Evolutionary conservation across 306 rosid species (phyloP).

Genomic region (Hippophae gyantsensis): DNA sequence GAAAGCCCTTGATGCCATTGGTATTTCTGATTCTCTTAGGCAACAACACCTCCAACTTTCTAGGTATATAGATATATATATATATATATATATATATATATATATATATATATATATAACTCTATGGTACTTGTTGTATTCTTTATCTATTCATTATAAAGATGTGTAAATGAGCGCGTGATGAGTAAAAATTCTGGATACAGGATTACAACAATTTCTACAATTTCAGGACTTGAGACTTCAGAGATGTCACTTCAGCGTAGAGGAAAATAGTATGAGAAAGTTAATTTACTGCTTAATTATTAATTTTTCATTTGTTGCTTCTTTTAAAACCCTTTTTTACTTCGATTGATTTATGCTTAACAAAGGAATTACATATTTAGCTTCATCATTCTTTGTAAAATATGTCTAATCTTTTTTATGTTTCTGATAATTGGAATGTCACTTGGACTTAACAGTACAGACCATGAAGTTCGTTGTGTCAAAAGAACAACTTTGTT

Average conservation of each 20-base stretch:
- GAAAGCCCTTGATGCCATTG: slow-evolving; percentile 71
- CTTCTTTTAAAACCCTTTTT: too few species aligned
- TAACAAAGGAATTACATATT: too few species aligned
- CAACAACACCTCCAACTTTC: slow-evolving; percentile 28
- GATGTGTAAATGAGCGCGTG: not conserved
- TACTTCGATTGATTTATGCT: too few species aligned
- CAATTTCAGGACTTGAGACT: slow-evolving; percentile 37
- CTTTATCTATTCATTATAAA: too few species aligned
- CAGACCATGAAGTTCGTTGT: slow-evolving; percentile 36
- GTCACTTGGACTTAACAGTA: slow-evolving; percentile 9
- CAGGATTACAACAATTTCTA: slow-evolving; percentile 41
- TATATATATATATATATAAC: not conserved
- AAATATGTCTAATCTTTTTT: not conserved
- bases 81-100: not conserved
- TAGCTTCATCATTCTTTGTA: too few species aligned
- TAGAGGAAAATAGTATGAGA: slow-evolving; percentile 42
- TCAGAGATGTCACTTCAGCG: slow-evolving; percentile 19
- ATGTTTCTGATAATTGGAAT: not conserved
- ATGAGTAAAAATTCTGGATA: slow-evolving; percentile 3
- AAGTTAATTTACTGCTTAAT: not conserved
- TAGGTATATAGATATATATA: slow-evolving; percentile 23
- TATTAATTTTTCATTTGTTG: too few species aligned
- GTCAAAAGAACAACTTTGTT: slow-evolving; percentile 28
- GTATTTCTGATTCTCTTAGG: slow-evolving; percentile 46
- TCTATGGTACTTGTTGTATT: too few species aligned